Base-by-base conservation (phyloP, 2,329 filamentous ascomycete species). In the Hypoxylon sp. region DNA sequence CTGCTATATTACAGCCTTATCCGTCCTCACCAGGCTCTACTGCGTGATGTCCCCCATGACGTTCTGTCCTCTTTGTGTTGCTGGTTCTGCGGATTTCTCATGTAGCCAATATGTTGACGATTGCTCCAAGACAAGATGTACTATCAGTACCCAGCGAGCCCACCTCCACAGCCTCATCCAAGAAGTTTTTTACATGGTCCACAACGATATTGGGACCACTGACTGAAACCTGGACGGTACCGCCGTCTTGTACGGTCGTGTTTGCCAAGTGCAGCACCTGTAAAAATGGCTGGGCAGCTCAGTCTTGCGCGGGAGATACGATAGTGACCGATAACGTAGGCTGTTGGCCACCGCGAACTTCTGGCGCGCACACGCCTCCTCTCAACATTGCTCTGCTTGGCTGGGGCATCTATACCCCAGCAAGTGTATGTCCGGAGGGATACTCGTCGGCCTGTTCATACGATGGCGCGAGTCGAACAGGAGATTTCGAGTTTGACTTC, bases 401-500 rank as follows among this genome's bases (percentile, higher is more conserved):
- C 8, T 58, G 45, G 43, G 55, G 55, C 4, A 13, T 58, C 31
- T 58, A 53, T 35, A 40, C 55, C 13, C 55, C 55, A 2, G 55
- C 37, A 24, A 37, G 26, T 11, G n/a, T 54, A 37, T 58, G 55
- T n/a, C 55, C 55, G 18, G 8, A 37, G 13, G 55, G 55, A 47
- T 58, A 54, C 15, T 17, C 45, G 23, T 41, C 55, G 2, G 55
- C 55, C 21, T 58, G 55, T 33, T 54, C 55, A 41, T 47, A 58
- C 24, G 17, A 54, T 31, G 55, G 45, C 3, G 38, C 20, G 23
- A 23, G 5, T 10, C 13, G 40, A 17, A 53, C 43, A 10, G 45
- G 50, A 9, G 38, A 53, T 23, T 58, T 54, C 24, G n/a, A 53
- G 13, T 58, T 55, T 26, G 15, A 18, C 1, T 58, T 58, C 24